phyloP scores from a whole-genome alignment of 2,329 filamentous ascomycete genomes.

The Aspergillus ibericus region DNA sequence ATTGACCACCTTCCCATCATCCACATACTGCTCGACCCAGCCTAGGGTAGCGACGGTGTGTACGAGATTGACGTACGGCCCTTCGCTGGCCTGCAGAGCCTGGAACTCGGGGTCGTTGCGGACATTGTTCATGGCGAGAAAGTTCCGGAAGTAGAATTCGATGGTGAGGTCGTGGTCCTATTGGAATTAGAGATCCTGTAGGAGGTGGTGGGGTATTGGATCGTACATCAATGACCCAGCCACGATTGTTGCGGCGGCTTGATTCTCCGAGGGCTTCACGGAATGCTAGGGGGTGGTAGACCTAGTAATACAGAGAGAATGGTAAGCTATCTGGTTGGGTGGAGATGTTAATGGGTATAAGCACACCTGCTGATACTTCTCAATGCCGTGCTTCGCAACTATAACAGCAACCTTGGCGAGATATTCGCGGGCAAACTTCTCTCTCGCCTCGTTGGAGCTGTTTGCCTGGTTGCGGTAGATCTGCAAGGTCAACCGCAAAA shows the following conservation, averaged over 20 bases:
- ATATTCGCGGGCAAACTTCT: not conserved
- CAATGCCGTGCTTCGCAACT: not conserved
- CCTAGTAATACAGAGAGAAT: not conserved
- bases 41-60: conserved; percentile 14
- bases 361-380: not conserved
- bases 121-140: conserved; percentile 14
- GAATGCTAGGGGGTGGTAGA: not conserved
- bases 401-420: not conserved
- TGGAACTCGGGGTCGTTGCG: conserved; percentile 20
- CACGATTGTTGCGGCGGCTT: not conserved
- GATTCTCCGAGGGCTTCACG: not conserved
- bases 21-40: conserved; percentile 24
- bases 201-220: not conserved
- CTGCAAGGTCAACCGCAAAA: not conserved
- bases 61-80: conserved; percentile 13
- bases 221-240: not conserved
- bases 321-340: no score
- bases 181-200: not conserved
- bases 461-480: not conserved
- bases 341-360: not conserved
- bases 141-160: conserved; percentile 23
- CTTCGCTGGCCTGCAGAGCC: conserved; percentile 19
- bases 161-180: conserved; percentile 14
- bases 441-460: not conserved
- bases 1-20: conserved; percentile 21